Evolutionary conservation across 768 basidiomycete species (phyloP), one percentile per base, ranked within the genome.

Genomic region (Tulasnella sp.): DNA sequence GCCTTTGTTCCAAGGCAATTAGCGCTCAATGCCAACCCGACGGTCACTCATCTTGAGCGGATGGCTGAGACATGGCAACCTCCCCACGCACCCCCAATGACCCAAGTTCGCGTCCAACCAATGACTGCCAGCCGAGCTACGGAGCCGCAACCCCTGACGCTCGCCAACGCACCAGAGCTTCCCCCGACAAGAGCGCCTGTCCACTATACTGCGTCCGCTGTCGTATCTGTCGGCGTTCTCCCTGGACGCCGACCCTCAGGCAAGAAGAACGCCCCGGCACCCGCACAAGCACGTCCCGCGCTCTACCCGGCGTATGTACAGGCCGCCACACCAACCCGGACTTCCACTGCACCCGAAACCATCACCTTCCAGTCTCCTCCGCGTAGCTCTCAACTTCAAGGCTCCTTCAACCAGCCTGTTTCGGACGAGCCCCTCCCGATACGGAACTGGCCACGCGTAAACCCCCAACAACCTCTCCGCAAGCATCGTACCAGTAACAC

Each of bases 391-490:
- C 48, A 77, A n/a, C 44, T 22, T 14, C 78, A 79, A 50, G 48
- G 18, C 34, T 20, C 42, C 5, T 50, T 40, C 72, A 37, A 42
- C 72, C 37, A 28, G 48, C 42, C 54, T 2, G 31, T 20, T 34
- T 34, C 64, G 31, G 72, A 46, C 22, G 79, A 80, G 41, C 79
- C 79, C 46, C 79, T 80, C 40, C 79, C 79, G 42, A 73, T 80
- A 1, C 64, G 18, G 37, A 50, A 75, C 42, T 80, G 79, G 79
- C 79, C 79, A 7, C 69, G 79, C 16, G 72, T 48, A 28, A 80
- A 80, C 79, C 79, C 79, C 1, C 79, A 80, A 74, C 72, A 80
- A 54, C 79, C 79, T 20, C 54, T 73, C 20, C 79, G 79, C 34
- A 46, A 48, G 28, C 24, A 74, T 20, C 74, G 72, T 34, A 28